Conservation (phyloP, 768 basidiomycete species). For the Suillus discolor region DNA sequence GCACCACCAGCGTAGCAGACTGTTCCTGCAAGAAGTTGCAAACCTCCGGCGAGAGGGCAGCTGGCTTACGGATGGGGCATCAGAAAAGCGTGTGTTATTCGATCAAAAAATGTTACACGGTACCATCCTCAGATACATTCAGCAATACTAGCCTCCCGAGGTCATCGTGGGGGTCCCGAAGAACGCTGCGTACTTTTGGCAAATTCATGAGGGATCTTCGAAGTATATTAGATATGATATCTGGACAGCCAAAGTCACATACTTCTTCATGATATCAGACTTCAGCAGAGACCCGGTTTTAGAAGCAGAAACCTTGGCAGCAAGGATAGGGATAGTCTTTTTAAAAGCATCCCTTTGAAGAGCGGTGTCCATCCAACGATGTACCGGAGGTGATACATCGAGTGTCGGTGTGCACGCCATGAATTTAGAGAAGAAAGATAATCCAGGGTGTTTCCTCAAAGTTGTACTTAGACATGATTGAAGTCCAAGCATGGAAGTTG, state of each 20-base stretch:
- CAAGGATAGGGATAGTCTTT: slow-evolving; percentile 67
- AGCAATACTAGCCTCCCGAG: slow-evolving; percentile 70
- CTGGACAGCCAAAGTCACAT: slow-evolving; percentile 20
- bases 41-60: slow-evolving; percentile 61
- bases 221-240: slow-evolving; percentile 16
- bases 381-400: slow-evolving; percentile 47
- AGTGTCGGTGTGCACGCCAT: slow-evolving; percentile 44
- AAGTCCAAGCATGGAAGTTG: slow-evolving; percentile 14
- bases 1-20: slow-evolving; percentile 54
- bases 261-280: slow-evolving; percentile 63
- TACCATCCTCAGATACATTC: slow-evolving; percentile 62
- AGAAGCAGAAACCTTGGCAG: slow-evolving; percentile 59
- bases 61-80: slow-evolving; percentile 53
- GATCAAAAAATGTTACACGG: slow-evolving; percentile 8
- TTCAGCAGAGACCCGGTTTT: slow-evolving; percentile 60
- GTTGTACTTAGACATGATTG: slow-evolving; percentile 7
- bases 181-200: slow-evolving; percentile 66
- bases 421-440: slow-evolving; percentile 11
- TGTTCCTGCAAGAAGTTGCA: slow-evolving; percentile 58
- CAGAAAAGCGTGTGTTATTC: slow-evolving; percentile 11
- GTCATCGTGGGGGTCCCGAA: slow-evolving; percentile 49
- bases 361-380: slow-evolving; percentile 49
- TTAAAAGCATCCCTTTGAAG: slow-evolving; percentile 70
- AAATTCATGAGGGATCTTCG: slow-evolving; percentile 66
- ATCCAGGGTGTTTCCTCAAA: neutral